Percentiles rank a stretch among this genome's conserved stretches.
These are phyloP conservation scores for Leishmania major DNA, from an alignment of 208 protist genomes.

Conservation along the genomic window DNA sequence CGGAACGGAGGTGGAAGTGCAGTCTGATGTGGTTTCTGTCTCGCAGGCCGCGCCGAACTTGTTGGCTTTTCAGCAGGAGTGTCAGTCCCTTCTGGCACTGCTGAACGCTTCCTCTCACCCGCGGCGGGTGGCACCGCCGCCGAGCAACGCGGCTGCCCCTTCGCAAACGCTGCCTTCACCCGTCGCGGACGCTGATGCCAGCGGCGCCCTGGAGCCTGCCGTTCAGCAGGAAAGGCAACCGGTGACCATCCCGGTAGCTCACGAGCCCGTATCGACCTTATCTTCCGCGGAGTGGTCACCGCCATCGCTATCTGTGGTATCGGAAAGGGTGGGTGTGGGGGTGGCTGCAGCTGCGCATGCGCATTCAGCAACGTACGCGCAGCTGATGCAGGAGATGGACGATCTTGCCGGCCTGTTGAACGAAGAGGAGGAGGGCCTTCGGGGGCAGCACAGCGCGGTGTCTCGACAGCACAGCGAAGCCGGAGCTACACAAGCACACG, in stretches of 20 bases:
- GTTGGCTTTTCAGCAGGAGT: conserved; percentile 38
- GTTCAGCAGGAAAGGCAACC: background rate
- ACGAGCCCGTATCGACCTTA: background rate
- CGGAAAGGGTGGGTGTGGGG: background rate
- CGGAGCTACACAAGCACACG: background rate
- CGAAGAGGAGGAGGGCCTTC: conserved; percentile 1
- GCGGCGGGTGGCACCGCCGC: background rate
- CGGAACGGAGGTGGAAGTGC: conserved; percentile 17
- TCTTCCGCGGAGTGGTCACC: background rate
- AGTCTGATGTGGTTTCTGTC: conserved; percentile 21
- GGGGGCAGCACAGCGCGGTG: background rate
- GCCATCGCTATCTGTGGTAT: background rate
- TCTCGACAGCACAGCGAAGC: background rate
- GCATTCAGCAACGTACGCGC: conserved; percentile 21
- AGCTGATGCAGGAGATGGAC: conserved; percentile 33
- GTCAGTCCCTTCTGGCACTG: conserved; percentile 33
- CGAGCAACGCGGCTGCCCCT: background rate
- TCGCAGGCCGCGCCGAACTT: conserved; percentile 23
- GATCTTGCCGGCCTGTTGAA: conserved; percentile 16
- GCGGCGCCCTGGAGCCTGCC: background rate
- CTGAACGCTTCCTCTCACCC: conserved; percentile 8
- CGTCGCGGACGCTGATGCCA: background rate
- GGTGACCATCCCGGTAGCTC: background rate
- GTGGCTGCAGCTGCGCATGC: background rate
- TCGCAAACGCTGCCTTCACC: background rate